phyloP scores from a whole-genome alignment of 2,329 filamentous ascomycete genomes.

The Ascochyta viciae-villosae region DNA sequence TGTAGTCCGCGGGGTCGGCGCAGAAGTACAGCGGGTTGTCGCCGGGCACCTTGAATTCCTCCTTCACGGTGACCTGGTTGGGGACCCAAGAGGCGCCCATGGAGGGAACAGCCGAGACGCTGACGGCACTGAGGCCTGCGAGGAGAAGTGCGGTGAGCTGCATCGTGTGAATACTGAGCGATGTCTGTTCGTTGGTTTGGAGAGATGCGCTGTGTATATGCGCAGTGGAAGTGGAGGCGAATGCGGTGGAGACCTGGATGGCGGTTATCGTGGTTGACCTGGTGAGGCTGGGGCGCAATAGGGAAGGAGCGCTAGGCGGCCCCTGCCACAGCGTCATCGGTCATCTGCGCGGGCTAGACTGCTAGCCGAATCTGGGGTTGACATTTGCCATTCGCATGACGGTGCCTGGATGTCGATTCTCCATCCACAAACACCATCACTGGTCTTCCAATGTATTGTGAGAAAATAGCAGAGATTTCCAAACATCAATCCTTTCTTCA shows the following conservation, averaged over 20 bases:
- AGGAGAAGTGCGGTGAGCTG: constrained; percentile 49
- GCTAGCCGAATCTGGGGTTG: constrained; percentile 19
- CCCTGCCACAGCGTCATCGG: constrained; percentile 16
- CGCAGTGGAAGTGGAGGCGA: background rate
- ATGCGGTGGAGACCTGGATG: constrained; percentile 7
- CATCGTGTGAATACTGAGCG: constrained; percentile 28
- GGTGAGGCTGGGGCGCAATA: constrained; percentile 15
- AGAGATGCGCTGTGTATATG: background rate
- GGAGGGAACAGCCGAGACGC: constrained; percentile 53
- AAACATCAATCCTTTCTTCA: no score
- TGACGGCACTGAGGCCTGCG: constrained; percentile 53
- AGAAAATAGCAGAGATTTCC: no score
- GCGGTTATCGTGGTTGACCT: constrained; percentile 10
- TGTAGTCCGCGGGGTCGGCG: constrained; percentile 70
- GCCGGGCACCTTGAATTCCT: constrained; percentile 74
- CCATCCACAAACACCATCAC: no score
- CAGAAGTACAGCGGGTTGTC: constrained; percentile 87
- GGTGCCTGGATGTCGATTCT: background rate
- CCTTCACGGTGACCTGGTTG: constrained; percentile 57
- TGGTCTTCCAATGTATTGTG: no score
- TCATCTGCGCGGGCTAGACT: constrained; percentile 11
- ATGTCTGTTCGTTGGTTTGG: background rate
- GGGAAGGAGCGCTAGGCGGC: constrained; percentile 2
- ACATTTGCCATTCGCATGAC: background rate
- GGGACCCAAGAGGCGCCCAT: constrained; percentile 51